phyloP scores from a whole-genome alignment of 2,329 filamentous ascomycete genomes.

The Epichloe bromicola region DNA sequence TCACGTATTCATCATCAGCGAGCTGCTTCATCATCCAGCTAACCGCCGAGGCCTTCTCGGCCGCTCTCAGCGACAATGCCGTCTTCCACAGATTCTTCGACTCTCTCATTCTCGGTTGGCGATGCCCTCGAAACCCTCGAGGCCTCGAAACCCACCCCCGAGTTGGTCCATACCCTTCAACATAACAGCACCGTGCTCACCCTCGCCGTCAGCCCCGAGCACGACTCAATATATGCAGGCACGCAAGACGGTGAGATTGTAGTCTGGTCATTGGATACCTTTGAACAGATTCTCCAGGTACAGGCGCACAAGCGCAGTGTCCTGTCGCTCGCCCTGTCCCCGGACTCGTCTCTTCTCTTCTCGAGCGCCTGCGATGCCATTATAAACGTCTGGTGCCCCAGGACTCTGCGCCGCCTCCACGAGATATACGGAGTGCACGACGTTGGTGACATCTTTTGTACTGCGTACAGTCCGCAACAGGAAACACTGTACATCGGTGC shows the following conservation, averaged over 20 bases:
- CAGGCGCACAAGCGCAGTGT: constrained; percentile 89
- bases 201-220: constrained; percentile 64
- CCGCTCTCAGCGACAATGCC: neutral
- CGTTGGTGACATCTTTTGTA: constrained; percentile 88
- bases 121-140: constrained; percentile 9
- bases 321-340: constrained; percentile 68
- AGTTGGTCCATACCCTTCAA: constrained; percentile 59
- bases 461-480: constrained; percentile 70
- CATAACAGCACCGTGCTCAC: constrained; percentile 72
- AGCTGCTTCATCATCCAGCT: neutral
- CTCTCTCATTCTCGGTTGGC: constrained; percentile 6
- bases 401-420: constrained; percentile 62
- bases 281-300: constrained; percentile 63
- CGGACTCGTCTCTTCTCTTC: constrained; percentile 64
- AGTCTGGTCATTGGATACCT: constrained; percentile 81
- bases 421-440: constrained; percentile 91
- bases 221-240: constrained; percentile 77
- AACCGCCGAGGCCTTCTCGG: neutral
- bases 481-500: constrained; percentile 83
- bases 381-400: constrained; percentile 85
- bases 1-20: neutral
- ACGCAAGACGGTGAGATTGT: constrained; percentile 90
- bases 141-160: constrained; percentile 29
- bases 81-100: neutral
- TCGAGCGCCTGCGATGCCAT: constrained; percentile 89